These are phyloP conservation scores for Coccomyxa sp. DNA, from an alignment of 139 green algal species.

Conservation along the genomic window DNA sequence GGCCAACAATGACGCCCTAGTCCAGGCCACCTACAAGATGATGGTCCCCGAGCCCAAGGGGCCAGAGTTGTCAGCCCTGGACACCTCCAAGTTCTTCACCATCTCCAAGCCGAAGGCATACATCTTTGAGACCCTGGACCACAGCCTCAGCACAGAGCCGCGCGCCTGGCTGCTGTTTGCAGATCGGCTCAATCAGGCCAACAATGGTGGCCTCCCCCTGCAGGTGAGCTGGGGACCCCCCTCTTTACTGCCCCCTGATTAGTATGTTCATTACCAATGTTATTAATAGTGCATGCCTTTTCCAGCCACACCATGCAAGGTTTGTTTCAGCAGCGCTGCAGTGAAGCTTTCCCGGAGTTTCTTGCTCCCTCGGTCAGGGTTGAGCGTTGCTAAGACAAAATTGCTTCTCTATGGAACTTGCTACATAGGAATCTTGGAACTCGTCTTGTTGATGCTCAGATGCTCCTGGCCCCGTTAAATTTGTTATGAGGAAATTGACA, in stretches of 20 bases:
- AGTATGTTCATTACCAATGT: neutral
- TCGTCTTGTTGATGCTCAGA: too few relatives aligned
- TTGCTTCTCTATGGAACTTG: too few relatives aligned
- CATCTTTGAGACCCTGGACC: neutral
- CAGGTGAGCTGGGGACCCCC: neutral
- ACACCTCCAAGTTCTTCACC: neutral
- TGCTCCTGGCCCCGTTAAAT: too few relatives aligned
- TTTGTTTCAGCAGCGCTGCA: neutral
- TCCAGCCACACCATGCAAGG: neutral
- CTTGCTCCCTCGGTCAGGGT: too few relatives aligned
- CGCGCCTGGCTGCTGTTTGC: neutral
- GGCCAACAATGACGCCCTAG: neutral
- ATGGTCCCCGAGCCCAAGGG: neutral
- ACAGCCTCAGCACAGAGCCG: neutral
- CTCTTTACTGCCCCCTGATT: neutral
- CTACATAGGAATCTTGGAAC: too few relatives aligned
- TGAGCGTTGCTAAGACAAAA: too few relatives aligned
- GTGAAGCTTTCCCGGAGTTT: neutral
- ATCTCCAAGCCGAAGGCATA: neutral
- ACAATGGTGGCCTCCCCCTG: neutral
- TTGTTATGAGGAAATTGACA: too few relatives aligned
- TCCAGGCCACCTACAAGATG: neutral
- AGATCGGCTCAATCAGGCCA: neutral
- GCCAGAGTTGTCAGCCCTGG: neutral
- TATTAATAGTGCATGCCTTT: neutral